phyloP scores from a whole-genome alignment of 805 yeast species.

The Saccharomycopsis capsularis region DNA sequence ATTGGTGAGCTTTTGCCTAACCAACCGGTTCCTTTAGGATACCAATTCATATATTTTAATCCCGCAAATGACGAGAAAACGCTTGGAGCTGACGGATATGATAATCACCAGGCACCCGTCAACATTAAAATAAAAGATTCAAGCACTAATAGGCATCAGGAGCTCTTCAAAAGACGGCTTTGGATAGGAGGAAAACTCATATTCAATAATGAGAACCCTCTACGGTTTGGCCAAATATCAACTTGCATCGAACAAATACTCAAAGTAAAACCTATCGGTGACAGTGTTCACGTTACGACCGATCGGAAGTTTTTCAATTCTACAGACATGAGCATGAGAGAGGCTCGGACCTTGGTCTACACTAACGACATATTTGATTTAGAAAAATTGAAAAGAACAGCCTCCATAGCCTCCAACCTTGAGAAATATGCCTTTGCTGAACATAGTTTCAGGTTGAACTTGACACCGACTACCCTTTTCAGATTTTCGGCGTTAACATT shows the following conservation, averaged over 20 bases:
- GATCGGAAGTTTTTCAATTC: conserved; percentile 38
- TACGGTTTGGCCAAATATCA: conserved; percentile 34
- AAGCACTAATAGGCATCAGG: conserved; percentile 21
- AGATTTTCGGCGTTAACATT: conserved; percentile 70
- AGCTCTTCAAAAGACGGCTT: conserved; percentile 52
- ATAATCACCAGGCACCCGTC: conserved; percentile 64
- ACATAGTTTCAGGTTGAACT: conserved; percentile 26
- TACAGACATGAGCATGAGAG: conserved; percentile 35
- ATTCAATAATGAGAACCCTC: conserved; percentile 29
- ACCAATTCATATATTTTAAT: conserved; percentile 61
- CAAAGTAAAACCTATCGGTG: conserved; percentile 32
- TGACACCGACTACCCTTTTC: conserved; percentile 40
- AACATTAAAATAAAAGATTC: conserved; percentile 16
- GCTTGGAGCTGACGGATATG: conserved; percentile 73
- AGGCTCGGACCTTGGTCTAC: conserved; percentile 56
- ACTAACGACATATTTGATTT: conserved; percentile 34
- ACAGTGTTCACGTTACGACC: conserved; percentile 47
- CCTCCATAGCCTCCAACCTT: conserved; percentile 2
- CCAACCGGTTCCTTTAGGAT: conserved; percentile 40
- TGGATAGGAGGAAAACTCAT: conserved; percentile 71
- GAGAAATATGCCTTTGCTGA: conserved; percentile 8
- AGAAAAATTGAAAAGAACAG: conserved; percentile 24
- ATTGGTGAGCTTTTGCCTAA: neutral
- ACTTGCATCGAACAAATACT: conserved; percentile 49
- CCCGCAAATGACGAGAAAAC: conserved; percentile 42